Evolutionary conservation across 2,329 filamentous ascomycete genomes (phyloP), one percentile per base, ranked within the genome.

Genomic region (Arthroderma sp.): DNA sequence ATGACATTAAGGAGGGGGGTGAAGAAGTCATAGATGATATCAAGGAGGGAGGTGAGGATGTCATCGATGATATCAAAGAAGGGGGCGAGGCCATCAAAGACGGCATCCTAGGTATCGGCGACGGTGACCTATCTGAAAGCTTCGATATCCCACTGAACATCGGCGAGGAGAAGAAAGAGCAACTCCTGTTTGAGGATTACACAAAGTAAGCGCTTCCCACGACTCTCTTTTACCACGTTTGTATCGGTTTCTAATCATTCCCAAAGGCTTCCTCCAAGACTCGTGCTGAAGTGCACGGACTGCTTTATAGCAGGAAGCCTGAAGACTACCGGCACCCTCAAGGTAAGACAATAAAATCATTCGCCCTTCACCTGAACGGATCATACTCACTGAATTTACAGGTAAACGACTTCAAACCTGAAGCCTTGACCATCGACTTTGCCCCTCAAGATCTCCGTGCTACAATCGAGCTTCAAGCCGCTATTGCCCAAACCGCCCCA

Each of bases 241-340:
- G 8, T 34, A 11, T 8, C 8, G 32, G 32, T 3, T 38, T 15
- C 15, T 38, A 8, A 10, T 38, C 22, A 10, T 37, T 9, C n/a
- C 15, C 7, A 22, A n/a, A 49, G 43, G 33, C 45, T 42, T 40
- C 40, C 48, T 15, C 32, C 46, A 9, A 31, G 49, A 4, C 36
- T 57, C 3, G 49, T 42, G 3, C 28, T 59, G 5, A 50, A 52
- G 30, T 60, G 57, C 37, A 46, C 47, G 32, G 51, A 58, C 33
- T 59, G 57, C 42, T 59, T 51, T 38, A 47, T 58, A 1, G 39
- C 42, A 1, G 57, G 57, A 9, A 53, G 46, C 29, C 53, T 58
- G 32, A 44, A 52, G 37, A 46, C 58, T n/a, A 46, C 43, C 5
- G 57, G 57, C 28, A 44, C 43, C 29, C 28, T 59, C 4, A 52